Evolutionary conservation across 441 rosid species (phyloP).

Genomic region (Geranium incanum): DNA sequence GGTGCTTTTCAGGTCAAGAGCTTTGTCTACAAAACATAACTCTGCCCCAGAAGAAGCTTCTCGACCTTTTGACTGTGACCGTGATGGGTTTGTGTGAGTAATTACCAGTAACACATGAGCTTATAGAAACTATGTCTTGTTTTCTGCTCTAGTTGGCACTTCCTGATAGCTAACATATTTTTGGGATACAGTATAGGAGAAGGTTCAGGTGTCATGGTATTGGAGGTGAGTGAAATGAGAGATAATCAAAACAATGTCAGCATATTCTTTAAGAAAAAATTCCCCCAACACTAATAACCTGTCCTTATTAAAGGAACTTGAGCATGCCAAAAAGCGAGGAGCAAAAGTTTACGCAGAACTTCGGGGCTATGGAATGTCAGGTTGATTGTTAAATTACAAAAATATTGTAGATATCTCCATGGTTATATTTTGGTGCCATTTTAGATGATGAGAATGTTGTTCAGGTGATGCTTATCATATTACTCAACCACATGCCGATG

Average conservation of each 20-base stretch:
- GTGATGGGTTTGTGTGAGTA: conserved; percentile 97
- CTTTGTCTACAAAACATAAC: conserved; percentile 73
- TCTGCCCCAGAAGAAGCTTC: conserved; percentile 79
- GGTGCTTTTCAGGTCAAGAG: conserved; percentile 58
- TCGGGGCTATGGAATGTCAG: conserved; percentile 98
- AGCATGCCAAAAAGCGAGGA: conserved; percentile 83
- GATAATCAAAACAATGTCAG: conserved; percentile 8
- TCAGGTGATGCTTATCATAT: conserved; percentile 93
- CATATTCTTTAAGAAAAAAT: not conserved
- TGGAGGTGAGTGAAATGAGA: conserved; percentile 57
- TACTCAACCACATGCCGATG: conserved; percentile 84
- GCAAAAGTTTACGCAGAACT: conserved; percentile 86
- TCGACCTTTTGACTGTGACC: conserved; percentile 80
- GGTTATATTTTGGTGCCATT: conserved; percentile 16
- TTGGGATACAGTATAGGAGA: conserved; percentile 69
- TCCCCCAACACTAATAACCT: not conserved
- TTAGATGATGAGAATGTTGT: conserved; percentile 19
- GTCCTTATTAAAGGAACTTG: conserved; percentile 52
- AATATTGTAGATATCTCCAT: not conserved
- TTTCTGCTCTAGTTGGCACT: conserved; percentile 7
- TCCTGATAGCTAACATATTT: conserved; percentile 20
- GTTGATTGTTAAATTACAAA: conserved; percentile 28
- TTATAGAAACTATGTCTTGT: conserved; percentile 9
- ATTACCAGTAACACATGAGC: conserved; percentile 11
- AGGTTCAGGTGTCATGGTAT: conserved; percentile 75